These are phyloP conservation scores for Hemileccinum impolitum DNA, from an alignment of 768 basidiomycete genomes.

Conservation along the genomic window DNA sequence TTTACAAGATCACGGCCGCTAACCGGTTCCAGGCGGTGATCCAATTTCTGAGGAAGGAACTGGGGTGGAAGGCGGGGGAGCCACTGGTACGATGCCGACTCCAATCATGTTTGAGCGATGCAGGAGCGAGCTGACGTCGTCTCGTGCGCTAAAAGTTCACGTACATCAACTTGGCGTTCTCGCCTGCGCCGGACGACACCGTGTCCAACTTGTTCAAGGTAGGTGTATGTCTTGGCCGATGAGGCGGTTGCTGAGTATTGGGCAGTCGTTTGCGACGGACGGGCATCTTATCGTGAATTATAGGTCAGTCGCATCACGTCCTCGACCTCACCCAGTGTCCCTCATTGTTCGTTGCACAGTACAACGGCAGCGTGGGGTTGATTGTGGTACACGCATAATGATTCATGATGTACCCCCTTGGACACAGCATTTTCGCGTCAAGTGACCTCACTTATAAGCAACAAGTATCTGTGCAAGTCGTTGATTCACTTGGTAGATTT, in stretches of 20 bases:
- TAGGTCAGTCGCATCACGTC: conserved; percentile 46
- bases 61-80: conserved; percentile 83
- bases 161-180: conserved; percentile 76
- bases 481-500: too few relatives aligned
- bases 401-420: too few relatives aligned
- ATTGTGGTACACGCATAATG: not conserved
- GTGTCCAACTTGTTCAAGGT: conserved; percentile 71
- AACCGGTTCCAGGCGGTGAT: conserved; percentile 96
- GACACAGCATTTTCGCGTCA: too few relatives aligned
- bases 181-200: conserved; percentile 73
- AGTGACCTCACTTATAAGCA: too few relatives aligned
- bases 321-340: not conserved
- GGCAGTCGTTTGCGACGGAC: conserved; percentile 80
- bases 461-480: too few relatives aligned
- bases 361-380: conserved; percentile 66
- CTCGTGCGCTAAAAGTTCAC: conserved; percentile 45
- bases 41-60: conserved; percentile 84
- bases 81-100: conserved; percentile 58
- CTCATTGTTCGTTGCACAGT: conserved; percentile 29
- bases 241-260: not conserved
- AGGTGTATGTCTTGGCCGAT: conserved; percentile 8
- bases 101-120: not conserved
- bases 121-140: conserved; percentile 1
- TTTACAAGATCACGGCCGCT: conserved; percentile 94
- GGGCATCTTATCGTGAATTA: conserved; percentile 91